A percentile compares a stretch with the other conserved stretches of the same genome.
These are phyloP conservation scores for Candida ulmi DNA, from an alignment of 805 yeast genomes.

Conservation along the genomic window DNA sequence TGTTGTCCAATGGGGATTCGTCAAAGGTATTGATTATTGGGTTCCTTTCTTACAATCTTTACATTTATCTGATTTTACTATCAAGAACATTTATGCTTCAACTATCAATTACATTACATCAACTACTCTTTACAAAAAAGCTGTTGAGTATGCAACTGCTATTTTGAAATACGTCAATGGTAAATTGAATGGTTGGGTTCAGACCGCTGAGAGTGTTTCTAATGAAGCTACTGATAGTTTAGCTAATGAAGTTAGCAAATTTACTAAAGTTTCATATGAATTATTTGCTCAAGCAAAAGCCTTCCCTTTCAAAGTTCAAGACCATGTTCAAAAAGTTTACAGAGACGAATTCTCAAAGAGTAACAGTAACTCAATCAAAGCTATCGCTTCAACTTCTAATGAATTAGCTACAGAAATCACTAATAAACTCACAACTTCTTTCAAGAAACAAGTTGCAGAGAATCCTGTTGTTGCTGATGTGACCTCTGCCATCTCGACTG, in stretches of 20 bases:
- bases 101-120: neutral
- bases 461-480: neutral
- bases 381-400: constrained; percentile 1
- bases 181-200: neutral
- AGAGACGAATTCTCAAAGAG: neutral
- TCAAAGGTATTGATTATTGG: neutral
- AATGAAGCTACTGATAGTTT: neutral
- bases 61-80: neutral
- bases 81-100: neutral
- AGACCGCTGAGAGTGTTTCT: constrained; percentile 1
- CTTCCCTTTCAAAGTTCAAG: constrained; percentile 1
- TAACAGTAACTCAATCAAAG: neutral
- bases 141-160: neutral
- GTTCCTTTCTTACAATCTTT: neutral
- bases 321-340: constrained; percentile 1
- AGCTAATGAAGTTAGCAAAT: neutral
- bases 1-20: neutral
- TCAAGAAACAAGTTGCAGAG: neutral
- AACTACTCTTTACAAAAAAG: constrained; percentile 1
- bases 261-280: neutral
- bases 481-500: constrained; percentile 1
- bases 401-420: constrained; percentile 2
- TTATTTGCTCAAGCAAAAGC: neutral
- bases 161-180: neutral
- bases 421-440: neutral